These are phyloP conservation scores for Metschnikowia gelsemii DNA, from an alignment of 805 yeast species.

Conservation along the genomic window DNA sequence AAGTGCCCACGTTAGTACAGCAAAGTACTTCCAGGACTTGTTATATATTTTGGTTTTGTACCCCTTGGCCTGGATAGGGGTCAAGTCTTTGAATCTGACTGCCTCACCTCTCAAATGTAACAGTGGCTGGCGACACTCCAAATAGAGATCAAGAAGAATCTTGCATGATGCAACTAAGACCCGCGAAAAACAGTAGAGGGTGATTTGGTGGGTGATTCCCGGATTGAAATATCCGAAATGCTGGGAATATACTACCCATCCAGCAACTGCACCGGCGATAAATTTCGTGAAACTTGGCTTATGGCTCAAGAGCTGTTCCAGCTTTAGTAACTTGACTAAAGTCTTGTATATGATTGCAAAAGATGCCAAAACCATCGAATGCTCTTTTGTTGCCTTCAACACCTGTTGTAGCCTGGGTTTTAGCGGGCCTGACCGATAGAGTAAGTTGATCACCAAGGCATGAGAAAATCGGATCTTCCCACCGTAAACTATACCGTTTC, in stretches of 20 bases:
- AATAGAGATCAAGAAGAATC: slow-evolving; percentile 41
- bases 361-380: slow-evolving; percentile 53
- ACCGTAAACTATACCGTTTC: slow-evolving; percentile 58
- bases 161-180: slow-evolving; percentile 63
- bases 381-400: slow-evolving; percentile 52
- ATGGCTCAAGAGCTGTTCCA: slow-evolving; percentile 36
- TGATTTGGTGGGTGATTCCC: slow-evolving; percentile 68
- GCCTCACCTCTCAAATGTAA: slow-evolving; percentile 23
- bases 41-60: slow-evolving; percentile 30
- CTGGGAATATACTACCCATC: slow-evolving; percentile 46
- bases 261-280: slow-evolving; percentile 40
- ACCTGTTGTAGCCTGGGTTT: slow-evolving; percentile 47
- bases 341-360: slow-evolving; percentile 56
- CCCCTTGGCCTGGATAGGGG: slow-evolving; percentile 33
- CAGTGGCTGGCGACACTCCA: slow-evolving; percentile 37
- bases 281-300: slow-evolving; percentile 32
- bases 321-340: slow-evolving; percentile 29
- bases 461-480: slow-evolving; percentile 62
- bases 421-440: slow-evolving; percentile 53
- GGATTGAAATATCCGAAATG: slow-evolving; percentile 44
- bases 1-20: slow-evolving; percentile 68
- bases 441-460: slow-evolving; percentile 58
- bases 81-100: slow-evolving; percentile 29
- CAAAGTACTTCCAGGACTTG: slow-evolving; percentile 56
- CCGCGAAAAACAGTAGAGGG: slow-evolving; percentile 69